Evolutionary conservation across 768 basidiomycete genomes (phyloP).

Genomic region (Tricholoma bakamatsutake): DNA sequence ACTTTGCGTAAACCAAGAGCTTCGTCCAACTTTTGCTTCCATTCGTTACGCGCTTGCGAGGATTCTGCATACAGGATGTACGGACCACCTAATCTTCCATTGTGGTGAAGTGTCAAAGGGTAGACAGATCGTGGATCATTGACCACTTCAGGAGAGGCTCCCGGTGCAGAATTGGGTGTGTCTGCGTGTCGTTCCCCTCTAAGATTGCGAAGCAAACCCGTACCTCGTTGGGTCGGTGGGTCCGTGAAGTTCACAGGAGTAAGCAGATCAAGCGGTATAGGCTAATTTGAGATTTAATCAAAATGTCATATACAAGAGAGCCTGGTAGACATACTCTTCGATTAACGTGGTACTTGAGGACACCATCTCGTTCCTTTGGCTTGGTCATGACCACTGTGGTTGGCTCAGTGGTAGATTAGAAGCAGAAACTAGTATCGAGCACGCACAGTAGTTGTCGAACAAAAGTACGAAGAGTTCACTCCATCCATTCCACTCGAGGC

Average conservation of each 20-base stretch:
- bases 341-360: conserved; percentile 74
- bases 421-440: background rate
- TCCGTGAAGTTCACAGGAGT: conserved; percentile 82
- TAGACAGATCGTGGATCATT: conserved; percentile 73
- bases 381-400: conserved; percentile 83
- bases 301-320: background rate
- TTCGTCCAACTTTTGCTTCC: conserved; percentile 87
- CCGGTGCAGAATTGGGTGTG: conserved; percentile 13
- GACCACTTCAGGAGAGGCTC: conserved; percentile 31
- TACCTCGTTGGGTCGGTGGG: conserved; percentile 65
- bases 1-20: conserved; percentile 79
- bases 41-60: conserved; percentile 67
- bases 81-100: conserved; percentile 80
- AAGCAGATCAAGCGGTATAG: conserved; percentile 88
- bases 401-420: conserved; percentile 9
- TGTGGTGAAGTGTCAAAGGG: conserved; percentile 87
- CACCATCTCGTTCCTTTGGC: conserved; percentile 68
- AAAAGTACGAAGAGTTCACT: conserved; percentile 84
- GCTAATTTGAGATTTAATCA: conserved; percentile 38
- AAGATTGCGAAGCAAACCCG: conserved; percentile 66
- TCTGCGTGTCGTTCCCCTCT: conserved; percentile 33
- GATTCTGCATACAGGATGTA: conserved; percentile 88
- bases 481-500: conserved; percentile 87
- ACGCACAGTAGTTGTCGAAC: conserved; percentile 91
- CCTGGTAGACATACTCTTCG: conserved; percentile 50